Base-by-base conservation (phyloP, 495 filamentous ascomycete genomes). In the Jackrogersella minutella region DNA sequence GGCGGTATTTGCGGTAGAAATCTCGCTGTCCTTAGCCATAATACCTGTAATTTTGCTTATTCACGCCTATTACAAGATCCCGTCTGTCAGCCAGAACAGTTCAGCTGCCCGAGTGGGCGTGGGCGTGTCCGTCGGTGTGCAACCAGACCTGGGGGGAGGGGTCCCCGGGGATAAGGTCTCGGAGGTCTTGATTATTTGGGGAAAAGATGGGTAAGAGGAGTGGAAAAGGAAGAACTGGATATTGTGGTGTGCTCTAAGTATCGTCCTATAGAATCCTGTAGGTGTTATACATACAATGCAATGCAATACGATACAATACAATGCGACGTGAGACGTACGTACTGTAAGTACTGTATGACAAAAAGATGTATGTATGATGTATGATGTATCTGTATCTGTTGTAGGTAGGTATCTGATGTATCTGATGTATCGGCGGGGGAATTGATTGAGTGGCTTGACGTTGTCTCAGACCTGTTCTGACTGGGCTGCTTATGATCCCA, bases 1-100 rank as follows among this genome's bases (percentile, higher is more conserved):
- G 81, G 70, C 68, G 63, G 71, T 68, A 69, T 40, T 55, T 44
- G 59, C 43, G 56, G 66, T 31, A 30, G 66, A 65, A 69, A 65
- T 62, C n/a, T 69, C 61, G 28, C 22, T 40, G 17, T 65, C 66
- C 66, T 69, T 69, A 46, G 66, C 66, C 66, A 69, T 69, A 56
- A 33, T 62, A 55, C 44, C 28, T 33, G 30, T 30, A 36, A 60
- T 16, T 53, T 64, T 59, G 37, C 44, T 65, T 54, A 61, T 62
- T 62, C 55, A 52, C 55, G 46, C 60, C 60, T 69, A 69, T 55
- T 28, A 26, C 49, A 56, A 54, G 26, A 62, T 31, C 58, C 39
- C 64, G 59, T 49, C 66, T 24, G 55, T 64, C 61, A 69, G 66
- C 61, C 61, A 64, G 31, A 69, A 34, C 53, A 40, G 6, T 57